A percentile compares a stretch with the other conserved stretches of the same genome.
phyloP scores from a whole-genome alignment of 2,329 filamentous ascomycete species.

The Biscogniauxia marginata region DNA sequence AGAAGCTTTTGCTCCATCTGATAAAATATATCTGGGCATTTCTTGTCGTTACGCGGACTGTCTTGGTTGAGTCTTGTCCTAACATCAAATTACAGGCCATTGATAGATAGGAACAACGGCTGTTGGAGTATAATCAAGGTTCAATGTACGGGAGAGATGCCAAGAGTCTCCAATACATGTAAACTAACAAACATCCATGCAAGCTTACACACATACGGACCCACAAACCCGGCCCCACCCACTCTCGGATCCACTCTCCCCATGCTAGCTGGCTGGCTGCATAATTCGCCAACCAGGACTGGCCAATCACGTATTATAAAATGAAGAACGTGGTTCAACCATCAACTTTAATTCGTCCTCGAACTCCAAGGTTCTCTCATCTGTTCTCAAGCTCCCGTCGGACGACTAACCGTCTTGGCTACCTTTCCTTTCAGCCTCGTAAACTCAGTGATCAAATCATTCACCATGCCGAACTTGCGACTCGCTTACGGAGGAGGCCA shows the following conservation, averaged over 20 bases:
- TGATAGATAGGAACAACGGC: too few species aligned
- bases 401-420: neutral
- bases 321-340: conserved; percentile 22
- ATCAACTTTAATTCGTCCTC: conserved; percentile 27
- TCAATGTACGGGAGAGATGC: neutral
- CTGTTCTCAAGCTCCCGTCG: conserved; percentile 6
- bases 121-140: neutral
- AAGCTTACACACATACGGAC: neutral
- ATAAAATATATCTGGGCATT: neutral
- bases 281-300: neutral
- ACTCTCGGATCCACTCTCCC: neutral
- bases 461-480: neutral
- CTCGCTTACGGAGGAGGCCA: too few species aligned
- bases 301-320: conserved; percentile 10
- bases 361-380: conserved; percentile 1
- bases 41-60: neutral
- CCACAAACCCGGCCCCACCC: too few species aligned
- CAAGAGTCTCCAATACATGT: neutral
- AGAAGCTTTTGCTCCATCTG: neutral
- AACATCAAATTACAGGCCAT: neutral
- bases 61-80: neutral
- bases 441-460: neutral
- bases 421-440: conserved; percentile 11
- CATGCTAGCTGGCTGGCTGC: neutral
- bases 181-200: neutral